phyloP scores from a whole-genome alignment of 192 early-diverging fungal species.

The Entrophospora sp. region DNA sequence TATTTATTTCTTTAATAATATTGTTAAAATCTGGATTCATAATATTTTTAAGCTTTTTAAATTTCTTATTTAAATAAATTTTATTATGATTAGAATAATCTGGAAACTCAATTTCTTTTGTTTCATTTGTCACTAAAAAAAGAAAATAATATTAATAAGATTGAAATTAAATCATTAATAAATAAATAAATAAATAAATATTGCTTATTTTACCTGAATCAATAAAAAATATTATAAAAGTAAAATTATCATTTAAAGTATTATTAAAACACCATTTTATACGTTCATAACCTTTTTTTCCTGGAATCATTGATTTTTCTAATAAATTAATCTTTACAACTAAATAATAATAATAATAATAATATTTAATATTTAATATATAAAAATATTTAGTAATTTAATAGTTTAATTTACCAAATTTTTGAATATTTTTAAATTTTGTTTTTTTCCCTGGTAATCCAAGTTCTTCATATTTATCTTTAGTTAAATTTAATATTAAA shows the following conservation, averaged over 20 bases:
- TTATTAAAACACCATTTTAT: conserved; percentile 44
- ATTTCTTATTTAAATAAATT: conserved; percentile 14
- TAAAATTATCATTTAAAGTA: conserved; percentile 22
- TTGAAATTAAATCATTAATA: no score
- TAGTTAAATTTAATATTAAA: conserved; percentile 31
- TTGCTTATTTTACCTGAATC: conserved; percentile 26
- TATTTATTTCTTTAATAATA: no score
- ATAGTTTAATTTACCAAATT: conserved; percentile 27
- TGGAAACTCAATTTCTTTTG: conserved; percentile 29
- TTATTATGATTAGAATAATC: conserved; percentile 4
- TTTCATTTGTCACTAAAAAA: conserved; percentile 2
- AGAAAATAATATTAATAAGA: neutral
- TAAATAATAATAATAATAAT: neutral
- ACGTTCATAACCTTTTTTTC: conserved; percentile 35
- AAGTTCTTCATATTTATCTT: conserved; percentile 37
- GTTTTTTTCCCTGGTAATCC: conserved; percentile 29
- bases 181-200: no score
- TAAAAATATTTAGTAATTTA: neutral
- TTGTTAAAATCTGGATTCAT: conserved; percentile 24
- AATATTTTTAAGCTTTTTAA: conserved; percentile 15
- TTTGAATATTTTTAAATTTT: conserved; percentile 25
- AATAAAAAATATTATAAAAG: conserved; percentile 28
- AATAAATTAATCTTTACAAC: conserved; percentile 30
- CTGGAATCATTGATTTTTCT: conserved; percentile 29
- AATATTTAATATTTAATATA: neutral